Percentiles rank a stretch among this genome's conserved stretches.
phyloP scores from a whole-genome alignment of 192 early-diverging fungal species.

The Coemansia sp. region DNA sequence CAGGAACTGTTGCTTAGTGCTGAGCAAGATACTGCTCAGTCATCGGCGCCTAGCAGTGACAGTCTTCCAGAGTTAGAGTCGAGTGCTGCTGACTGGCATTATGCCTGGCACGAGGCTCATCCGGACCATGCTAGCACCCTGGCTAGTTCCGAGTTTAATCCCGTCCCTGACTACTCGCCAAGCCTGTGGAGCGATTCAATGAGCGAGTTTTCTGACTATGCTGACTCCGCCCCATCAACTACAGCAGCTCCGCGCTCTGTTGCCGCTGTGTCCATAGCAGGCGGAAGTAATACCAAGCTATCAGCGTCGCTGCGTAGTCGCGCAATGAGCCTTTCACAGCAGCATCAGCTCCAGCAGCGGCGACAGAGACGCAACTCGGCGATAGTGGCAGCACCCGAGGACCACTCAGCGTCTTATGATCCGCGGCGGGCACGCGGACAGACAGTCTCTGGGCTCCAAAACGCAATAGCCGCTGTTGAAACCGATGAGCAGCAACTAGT shows the following conservation, averaged over 20 bases:
- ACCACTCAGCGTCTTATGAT: neutral
- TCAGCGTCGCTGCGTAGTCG: constrained; percentile 27
- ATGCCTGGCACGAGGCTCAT: constrained; percentile 71
- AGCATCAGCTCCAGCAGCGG: neutral
- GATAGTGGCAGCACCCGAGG: constrained; percentile 5
- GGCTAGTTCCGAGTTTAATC: neutral
- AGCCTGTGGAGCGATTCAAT: constrained; percentile 42
- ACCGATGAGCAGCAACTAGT: neutral
- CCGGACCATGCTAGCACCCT: constrained; percentile 17
- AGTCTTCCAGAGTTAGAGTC: constrained; percentile 26
- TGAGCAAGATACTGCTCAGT: constrained; percentile 15
- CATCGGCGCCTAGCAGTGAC: constrained; percentile 23
- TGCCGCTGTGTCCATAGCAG: neutral
- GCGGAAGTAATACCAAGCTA: neutral
- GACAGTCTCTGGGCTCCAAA: constrained; percentile 18
- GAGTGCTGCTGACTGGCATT: constrained; percentile 72
- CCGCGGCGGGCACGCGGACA: constrained; percentile 30
- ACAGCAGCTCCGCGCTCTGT: neutral
- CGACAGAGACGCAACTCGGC: constrained; percentile 31
- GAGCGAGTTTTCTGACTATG: constrained; percentile 33
- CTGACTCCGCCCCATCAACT: neutral
- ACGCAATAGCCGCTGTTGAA: neutral
- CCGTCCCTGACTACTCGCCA: constrained; percentile 8
- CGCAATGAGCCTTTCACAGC: constrained; percentile 8
- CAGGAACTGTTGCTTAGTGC: constrained; percentile 22